Base-by-base conservation (phyloP, 306 rosid species). In the Vicia villosa region DNA sequence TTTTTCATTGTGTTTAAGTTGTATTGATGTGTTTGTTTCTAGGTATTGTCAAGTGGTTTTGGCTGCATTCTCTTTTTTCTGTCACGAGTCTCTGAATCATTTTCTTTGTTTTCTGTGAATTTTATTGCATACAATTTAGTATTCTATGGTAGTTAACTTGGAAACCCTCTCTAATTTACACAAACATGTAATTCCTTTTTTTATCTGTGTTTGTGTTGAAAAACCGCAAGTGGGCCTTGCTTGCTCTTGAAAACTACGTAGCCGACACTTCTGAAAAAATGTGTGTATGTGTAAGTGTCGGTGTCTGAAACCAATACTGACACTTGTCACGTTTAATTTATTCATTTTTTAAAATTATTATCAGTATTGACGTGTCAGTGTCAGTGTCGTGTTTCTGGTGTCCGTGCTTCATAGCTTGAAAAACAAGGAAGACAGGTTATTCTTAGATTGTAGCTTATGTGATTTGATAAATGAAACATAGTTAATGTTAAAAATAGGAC, bases 1-100 rank as follows among this genome's bases (percentile, higher is more conserved):
- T 15, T 46, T 59, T 58, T 7, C 1, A 1, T 4, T 15, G 47
- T 37, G 15, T 10, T 65, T 38, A 10, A 22, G 15, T 41, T 59
- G 62, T 22, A 14, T 60, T 66, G 49, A 41, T 58, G n/a, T 74
- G 50, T 54, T 74, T 79, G 70, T 51, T 65, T 82, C 37, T 68
- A 21, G 19, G 30, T 54, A 14, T 54, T 59, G 5, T 15, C 49
- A 17, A 32, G 24, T 73, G 20, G 69, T 63, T 58, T 38, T 28
- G 52, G 46, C 59, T 43, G 43, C 76, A 45, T 13, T 45, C 5
- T 54, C 15, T 45, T 67, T n/a, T 49, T 12, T 51, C 37, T 79
- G 26, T 11, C 28, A n/a, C 60, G 46, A 42, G 19, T 13, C 51
- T 74, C 58, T 26, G 42, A 67, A 63, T 19, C 22, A 38, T 52